Percentiles rank a stretch among this genome's conserved stretches.
These are phyloP conservation scores for Tuber microsphaerosporum DNA, from an alignment of 495 filamentous ascomycete genomes.

Conservation along the genomic window DNA sequence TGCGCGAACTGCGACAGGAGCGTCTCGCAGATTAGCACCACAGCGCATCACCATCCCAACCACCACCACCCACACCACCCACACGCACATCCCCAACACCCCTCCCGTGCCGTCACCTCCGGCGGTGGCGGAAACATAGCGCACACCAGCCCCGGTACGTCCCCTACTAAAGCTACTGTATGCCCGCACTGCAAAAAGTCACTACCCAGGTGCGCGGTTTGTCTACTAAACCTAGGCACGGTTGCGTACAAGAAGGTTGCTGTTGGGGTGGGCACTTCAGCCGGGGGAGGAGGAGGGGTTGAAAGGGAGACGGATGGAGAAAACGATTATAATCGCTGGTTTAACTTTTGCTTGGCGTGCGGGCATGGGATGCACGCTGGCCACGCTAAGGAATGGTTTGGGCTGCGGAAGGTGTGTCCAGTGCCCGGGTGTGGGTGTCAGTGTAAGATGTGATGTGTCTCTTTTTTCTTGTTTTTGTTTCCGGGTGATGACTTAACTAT, in stretches of 20 bases:
- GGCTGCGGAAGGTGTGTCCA: slow-evolving; percentile 69
- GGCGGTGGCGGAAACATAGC: not conserved
- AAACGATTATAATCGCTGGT: slow-evolving; percentile 40
- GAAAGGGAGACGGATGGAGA: slow-evolving; percentile 32
- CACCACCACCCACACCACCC: slow-evolving; percentile 21
- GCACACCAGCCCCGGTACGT: not conserved
- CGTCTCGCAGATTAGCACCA: slow-evolving; percentile 14
- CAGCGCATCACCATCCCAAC: slow-evolving; percentile 20
- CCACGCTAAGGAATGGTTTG: slow-evolving; percentile 85
- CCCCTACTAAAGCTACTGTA: slow-evolving; percentile 47
- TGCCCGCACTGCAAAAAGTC: slow-evolving; percentile 83
- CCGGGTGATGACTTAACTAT: not conserved
- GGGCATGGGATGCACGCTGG: slow-evolving; percentile 84
- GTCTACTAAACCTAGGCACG: slow-evolving; percentile 71
- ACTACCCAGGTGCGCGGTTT: slow-evolving; percentile 82
- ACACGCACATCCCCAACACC: slow-evolving; percentile 13
- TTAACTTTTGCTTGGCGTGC: slow-evolving; percentile 80
- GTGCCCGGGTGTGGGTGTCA: slow-evolving; percentile 82
- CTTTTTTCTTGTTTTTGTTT: not conserved
- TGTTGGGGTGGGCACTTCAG: slow-evolving; percentile 8
- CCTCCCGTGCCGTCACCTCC: slow-evolving; percentile 10
- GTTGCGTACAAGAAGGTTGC: slow-evolving; percentile 32
- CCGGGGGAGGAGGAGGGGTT: slow-evolving; percentile 23
- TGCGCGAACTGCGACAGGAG: slow-evolving; percentile 72
- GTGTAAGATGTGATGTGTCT: slow-evolving; percentile 51